Base-by-base conservation (phyloP, 2,329 filamentous ascomycete genomes). In the Alternaria hordeiaustralica region DNA sequence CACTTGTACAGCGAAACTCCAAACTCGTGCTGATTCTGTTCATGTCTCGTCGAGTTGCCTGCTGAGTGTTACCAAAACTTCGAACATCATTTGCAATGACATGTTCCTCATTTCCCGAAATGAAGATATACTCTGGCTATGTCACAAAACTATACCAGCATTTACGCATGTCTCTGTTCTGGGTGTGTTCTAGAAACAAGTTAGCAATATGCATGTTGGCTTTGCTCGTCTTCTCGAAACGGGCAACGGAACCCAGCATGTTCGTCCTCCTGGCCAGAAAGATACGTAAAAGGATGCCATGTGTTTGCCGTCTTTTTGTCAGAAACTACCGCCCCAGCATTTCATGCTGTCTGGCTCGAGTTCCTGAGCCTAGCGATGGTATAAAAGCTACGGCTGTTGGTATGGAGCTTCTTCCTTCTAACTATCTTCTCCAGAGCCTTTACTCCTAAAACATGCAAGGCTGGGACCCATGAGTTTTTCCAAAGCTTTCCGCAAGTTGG, bases 1-100 rank as follows among this genome's bases (percentile, higher is more conserved):
- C 15, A 41, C 15, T 41, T 41, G 36, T 41, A 5, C n/a, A 41
- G 36, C 0, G 9, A 18, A 18, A 1, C 36, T 10, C 36, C 36
- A 41, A 41, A 36, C 2, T 3, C 9, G 4, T 2, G 1, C 13
- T 0, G 33, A n/a, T 9, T 5, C 13, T 0, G 1, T 5, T 1
- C 1, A 36, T 18, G 36, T 41, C 9, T 18, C 2, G 15, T 41
- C 15, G 36, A 9, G 8, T 41, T 41, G n/a, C n/a, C 36, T 18
- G 36, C 9, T 18, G 36, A 10, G n/a, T 3, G 36, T 6, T 18
- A 41, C 8, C 9, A 41, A 41, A 41, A 11, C 15, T 41, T 41
- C 0, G 15, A 41, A 18, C 1, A 3, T 2, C 0, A 0, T 10
- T 4, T 41, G n/a, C 36, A 41, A 41, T 41, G 36, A 0, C 36